phyloP scores from a whole-genome alignment of 2,329 filamentous ascomycete species.

The Arachnopeziza araneosa region DNA sequence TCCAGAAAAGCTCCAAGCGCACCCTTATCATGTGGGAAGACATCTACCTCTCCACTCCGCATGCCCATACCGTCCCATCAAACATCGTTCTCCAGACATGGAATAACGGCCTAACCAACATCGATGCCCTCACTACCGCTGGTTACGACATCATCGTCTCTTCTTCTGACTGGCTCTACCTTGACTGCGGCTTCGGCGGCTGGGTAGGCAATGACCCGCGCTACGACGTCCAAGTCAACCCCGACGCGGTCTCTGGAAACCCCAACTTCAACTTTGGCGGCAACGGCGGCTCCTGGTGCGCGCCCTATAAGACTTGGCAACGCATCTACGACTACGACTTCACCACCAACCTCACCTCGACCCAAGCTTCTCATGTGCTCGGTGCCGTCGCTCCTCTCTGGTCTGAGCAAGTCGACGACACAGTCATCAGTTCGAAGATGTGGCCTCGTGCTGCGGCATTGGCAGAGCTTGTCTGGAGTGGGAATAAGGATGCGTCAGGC shows the following conservation, averaged over 20 bases:
- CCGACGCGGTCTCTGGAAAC: constrained; percentile 54
- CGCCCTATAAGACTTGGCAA: constrained; percentile 73
- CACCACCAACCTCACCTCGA: constrained; percentile 52
- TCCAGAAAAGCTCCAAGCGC: constrained; percentile 53
- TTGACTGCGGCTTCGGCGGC: constrained; percentile 73
- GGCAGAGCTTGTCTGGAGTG: constrained; percentile 70
- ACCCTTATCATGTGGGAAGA: constrained; percentile 77
- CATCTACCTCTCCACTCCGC: constrained; percentile 60
- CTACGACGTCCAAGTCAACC: constrained; percentile 49
- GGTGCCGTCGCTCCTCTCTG: constrained; percentile 80
- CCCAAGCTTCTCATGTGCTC: constrained; percentile 60
- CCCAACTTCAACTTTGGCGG: constrained; percentile 45
- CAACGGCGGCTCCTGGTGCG: constrained; percentile 75
- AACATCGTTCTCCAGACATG: constrained; percentile 74
- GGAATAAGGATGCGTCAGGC: constrained; percentile 56
- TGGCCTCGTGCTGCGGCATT: constrained; percentile 72
- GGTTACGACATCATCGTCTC: constrained; percentile 69
- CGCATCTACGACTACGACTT: constrained; percentile 77
- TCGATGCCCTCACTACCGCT: constrained; percentile 51
- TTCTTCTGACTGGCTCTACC: constrained; percentile 73
- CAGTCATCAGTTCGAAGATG: constrained; percentile 66
- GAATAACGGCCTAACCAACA: constrained; percentile 56
- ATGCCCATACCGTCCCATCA: constrained; percentile 48
- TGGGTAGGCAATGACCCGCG: constrained; percentile 60
- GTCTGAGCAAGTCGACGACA: constrained; percentile 68